Conservation (phyloP, 257 asterid genomes). For the Eustoma russellianum region DNA sequence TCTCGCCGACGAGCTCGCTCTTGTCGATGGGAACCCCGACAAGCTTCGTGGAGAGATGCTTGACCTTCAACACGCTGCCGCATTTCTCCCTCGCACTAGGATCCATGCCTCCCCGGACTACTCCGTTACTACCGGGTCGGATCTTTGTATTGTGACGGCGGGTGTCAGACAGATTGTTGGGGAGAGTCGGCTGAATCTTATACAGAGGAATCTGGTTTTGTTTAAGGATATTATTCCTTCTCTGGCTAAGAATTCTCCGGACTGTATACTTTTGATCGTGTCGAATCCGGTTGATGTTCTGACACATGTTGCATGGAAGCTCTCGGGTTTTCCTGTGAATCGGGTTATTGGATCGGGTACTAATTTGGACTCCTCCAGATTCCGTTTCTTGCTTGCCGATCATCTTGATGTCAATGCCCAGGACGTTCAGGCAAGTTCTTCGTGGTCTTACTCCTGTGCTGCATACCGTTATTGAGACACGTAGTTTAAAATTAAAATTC, state of each 20-base stretch:
- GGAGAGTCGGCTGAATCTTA: constrained; percentile 61
- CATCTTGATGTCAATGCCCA: constrained; percentile 87
- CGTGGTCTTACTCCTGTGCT: no score
- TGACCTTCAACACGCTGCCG: constrained; percentile 91
- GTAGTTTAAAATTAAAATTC: no score
- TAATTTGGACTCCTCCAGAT: constrained; percentile 74
- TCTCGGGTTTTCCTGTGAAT: constrained; percentile 65
- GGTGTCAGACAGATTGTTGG: constrained; percentile 80
- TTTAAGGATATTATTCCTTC: constrained; percentile 57
- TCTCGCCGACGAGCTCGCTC: constrained; percentile 65
- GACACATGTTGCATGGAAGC: constrained; percentile 77
- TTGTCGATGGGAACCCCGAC: constrained; percentile 66
- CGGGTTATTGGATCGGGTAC: constrained; percentile 90
- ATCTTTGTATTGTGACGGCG: constrained; percentile 78
- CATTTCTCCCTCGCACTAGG: constrained; percentile 74
- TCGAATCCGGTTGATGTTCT: constrained; percentile 81
- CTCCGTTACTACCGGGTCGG: constrained; percentile 50
- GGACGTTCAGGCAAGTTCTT: constrained; percentile 73
- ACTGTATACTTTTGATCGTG: constrained; percentile 48
- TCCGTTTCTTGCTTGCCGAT: constrained; percentile 73
- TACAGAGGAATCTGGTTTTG: constrained; percentile 56
- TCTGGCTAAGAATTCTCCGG: constrained; percentile 58
- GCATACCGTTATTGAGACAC: neutral
- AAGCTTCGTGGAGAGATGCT: constrained; percentile 85
- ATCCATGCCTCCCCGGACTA: constrained; percentile 61